Evolutionary conservation across 371 early-diverging fungal genomes (phyloP), one percentile per base, ranked within the genome.

Genomic region (Umbelopsis sp.): DNA sequence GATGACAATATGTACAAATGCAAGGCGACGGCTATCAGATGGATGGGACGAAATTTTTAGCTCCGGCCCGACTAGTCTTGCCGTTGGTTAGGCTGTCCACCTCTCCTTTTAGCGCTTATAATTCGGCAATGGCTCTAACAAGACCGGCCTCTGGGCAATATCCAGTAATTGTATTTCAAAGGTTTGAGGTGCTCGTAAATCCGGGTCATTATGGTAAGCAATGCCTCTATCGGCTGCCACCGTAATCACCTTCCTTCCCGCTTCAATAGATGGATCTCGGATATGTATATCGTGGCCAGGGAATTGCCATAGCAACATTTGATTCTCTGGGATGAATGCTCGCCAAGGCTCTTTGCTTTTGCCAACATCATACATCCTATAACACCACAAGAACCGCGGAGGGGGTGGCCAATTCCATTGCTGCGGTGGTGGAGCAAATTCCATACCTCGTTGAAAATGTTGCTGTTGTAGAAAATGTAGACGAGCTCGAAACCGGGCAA

Each of bases 151-250:
- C 37, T 57, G 57, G 0, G 57, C 57, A 29, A 57, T 57, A 35
- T 57, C 57, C 8, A 57, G 29, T 35, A 57, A 57, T 18, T 57
- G 57, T 18, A 57, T 35, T n/a, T 57, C 57, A n/a, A 57, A 57
- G 12, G 57, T 57, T 29, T 57, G 35, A 35, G 57, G 57, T 18
- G 57, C 29, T 18, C 57, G 57, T 2, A 57, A 11, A 12, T 57
- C 35, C 1, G 57, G 57, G 18, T 57, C 57, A 18, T 57, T 57
- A 35, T 57, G 35, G 35, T 57, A 57, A 29, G 57, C 57, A n/a
- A 57, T 57, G 18, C 57, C 35, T 57, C 57, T 24, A 18, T 57
- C 35, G 12, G 57, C 57, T 11, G 57, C 57, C 8, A 57, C 57
- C 5, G 57, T 57, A 35, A 57, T 57, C 18, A 57, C 57, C 35